Conservation (phyloP, 2,329 filamentous ascomycete genomes). For the Hypocrella siamensis region DNA sequence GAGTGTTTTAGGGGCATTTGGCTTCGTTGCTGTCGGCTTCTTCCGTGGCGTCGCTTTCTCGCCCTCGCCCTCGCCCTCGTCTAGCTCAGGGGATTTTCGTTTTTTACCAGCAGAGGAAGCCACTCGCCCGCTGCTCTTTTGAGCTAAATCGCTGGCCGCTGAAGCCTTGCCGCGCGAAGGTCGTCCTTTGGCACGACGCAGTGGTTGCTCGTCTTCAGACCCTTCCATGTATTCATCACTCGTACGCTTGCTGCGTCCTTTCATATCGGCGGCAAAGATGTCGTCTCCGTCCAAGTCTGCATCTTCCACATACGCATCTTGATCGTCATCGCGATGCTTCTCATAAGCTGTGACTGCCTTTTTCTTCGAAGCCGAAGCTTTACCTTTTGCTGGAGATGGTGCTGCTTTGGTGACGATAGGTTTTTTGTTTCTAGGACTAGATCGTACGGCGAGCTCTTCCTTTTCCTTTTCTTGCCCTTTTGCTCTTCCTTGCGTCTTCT, state of each 20-base stretch:
- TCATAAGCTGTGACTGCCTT: constrained; percentile 23
- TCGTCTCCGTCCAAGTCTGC: constrained; percentile 61
- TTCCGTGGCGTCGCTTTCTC: constrained; percentile 37
- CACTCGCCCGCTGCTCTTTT: constrained; percentile 15
- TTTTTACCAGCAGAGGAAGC: constrained; percentile 34
- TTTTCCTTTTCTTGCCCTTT: constrained; percentile 21
- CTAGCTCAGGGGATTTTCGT: constrained; percentile 39
- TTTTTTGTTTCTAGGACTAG: constrained; percentile 34
- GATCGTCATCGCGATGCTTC: constrained; percentile 27
- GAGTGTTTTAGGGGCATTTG: constrained; percentile 37
- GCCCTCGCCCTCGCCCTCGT: constrained; percentile 42
- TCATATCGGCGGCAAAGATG: constrained; percentile 63
- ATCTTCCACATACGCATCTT: constrained; percentile 48
- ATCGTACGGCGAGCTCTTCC: constrained; percentile 29
- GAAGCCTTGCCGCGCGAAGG: constrained; percentile 24
- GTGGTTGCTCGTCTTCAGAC: constrained; percentile 42
- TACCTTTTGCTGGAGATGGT: constrained; percentile 12
- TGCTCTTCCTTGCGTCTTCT: constrained; percentile 21
- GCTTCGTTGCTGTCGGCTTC: constrained; percentile 40
- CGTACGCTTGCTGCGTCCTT: constrained; percentile 47
- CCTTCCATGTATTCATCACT: constrained; percentile 62
- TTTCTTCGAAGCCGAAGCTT: constrained; percentile 21
- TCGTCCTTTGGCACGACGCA: constrained; percentile 44
- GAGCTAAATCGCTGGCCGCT: constrained; percentile 7
- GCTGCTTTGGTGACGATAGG: constrained; percentile 14